Percentiles rank a stretch among this genome's conserved stretches.
Conservation (phyloP, 352 stramenopile species). For the Sclerospora graminicola region DNA sequence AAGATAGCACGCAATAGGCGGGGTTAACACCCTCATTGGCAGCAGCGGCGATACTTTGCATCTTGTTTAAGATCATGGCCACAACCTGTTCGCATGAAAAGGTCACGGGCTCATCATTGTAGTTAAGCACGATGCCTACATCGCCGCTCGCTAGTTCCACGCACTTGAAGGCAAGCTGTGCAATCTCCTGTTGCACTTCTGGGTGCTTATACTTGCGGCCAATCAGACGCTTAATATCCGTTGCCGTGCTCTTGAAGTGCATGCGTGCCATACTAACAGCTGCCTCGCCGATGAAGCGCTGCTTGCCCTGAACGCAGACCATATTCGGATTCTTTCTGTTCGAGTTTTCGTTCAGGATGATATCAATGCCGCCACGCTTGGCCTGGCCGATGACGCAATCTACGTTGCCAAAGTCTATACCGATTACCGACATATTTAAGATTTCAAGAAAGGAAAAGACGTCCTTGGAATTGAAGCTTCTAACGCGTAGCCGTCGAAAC, state of each 20-base stretch:
- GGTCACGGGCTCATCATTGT: constrained; percentile 86
- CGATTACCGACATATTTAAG: constrained; percentile 91
- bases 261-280: constrained; percentile 87
- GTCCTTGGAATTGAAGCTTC: background rate
- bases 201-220: constrained; percentile 94
- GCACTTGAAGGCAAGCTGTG: constrained; percentile 86
- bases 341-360: constrained; percentile 99
- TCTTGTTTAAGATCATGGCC: constrained; percentile 97
- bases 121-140: constrained; percentile 87
- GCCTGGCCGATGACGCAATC: constrained; percentile 94
- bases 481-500: constrained; percentile 12
- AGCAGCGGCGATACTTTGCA: constrained; percentile 89
- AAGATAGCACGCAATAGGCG: constrained; percentile 90
- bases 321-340: constrained; percentile 96
- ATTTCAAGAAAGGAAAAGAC: background rate
- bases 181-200: constrained; percentile 93
- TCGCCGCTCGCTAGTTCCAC: constrained; percentile 82
- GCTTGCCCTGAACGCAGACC: constrained; percentile 82
- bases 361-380: constrained; percentile 95
- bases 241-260: constrained; percentile 98
- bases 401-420: constrained; percentile 95
- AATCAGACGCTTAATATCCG: constrained; percentile 95
- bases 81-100: constrained; percentile 94
- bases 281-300: constrained; percentile 91
- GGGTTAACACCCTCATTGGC: constrained; percentile 86